Conservation (phyloP, 768 basidiomycete genomes). For the Pleurotus platypus region DNA sequence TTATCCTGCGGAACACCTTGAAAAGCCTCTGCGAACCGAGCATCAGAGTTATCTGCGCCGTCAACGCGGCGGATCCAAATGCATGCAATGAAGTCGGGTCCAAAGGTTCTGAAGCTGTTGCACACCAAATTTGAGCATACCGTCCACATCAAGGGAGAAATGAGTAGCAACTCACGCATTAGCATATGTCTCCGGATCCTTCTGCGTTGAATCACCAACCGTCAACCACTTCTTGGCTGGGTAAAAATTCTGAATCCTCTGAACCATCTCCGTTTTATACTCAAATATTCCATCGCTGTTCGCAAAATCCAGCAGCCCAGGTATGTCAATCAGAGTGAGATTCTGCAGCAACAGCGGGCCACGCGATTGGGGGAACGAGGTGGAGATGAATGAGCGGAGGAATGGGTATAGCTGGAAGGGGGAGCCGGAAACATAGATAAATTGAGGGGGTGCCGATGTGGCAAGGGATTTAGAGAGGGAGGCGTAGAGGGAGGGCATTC, state of each 20-base stretch:
- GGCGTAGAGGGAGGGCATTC: constrained; percentile 43
- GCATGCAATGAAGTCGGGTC: constrained; percentile 31
- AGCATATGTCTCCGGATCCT: constrained; percentile 42
- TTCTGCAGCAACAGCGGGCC: constrained; percentile 38
- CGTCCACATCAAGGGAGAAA: too few relatives aligned
- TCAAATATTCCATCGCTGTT: constrained; percentile 22
- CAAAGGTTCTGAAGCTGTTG: constrained; percentile 31
- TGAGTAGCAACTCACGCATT: constrained; percentile 28
- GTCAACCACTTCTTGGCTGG: constrained; percentile 38
- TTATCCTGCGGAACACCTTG: constrained; percentile 27
- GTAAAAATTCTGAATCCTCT: constrained; percentile 35
- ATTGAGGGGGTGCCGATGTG: constrained; percentile 24
- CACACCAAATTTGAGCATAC: too few relatives aligned
- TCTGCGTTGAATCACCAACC: constrained; percentile 42
- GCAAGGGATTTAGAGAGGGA: constrained; percentile 31
- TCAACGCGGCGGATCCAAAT: constrained; percentile 43
- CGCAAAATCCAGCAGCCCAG: constrained; percentile 24
- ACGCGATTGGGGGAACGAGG: constrained; percentile 27
- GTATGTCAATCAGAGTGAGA: constrained; percentile 29
- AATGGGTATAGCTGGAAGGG: constrained; percentile 45
- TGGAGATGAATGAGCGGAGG: constrained; percentile 34
- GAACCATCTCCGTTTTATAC: constrained; percentile 34
- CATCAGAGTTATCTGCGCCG: constrained; percentile 36
- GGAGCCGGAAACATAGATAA: constrained; percentile 41
- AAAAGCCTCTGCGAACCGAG: constrained; percentile 33